Percentiles rank a stretch among this genome's conserved stretches.
Conservation (phyloP, 1,139 yeast species). For the Yamadazyma oceani region DNA sequence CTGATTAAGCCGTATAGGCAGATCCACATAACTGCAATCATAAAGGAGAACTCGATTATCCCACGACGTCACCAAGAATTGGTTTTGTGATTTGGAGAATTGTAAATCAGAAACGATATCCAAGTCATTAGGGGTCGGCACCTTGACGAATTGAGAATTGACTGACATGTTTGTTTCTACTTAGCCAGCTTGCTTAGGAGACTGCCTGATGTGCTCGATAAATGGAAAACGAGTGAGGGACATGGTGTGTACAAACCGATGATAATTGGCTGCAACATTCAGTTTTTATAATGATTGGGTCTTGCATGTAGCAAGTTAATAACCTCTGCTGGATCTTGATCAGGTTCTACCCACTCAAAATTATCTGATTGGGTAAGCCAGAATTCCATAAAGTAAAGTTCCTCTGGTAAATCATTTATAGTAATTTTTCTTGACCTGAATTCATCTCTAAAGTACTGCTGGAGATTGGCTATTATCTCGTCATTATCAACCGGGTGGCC, state of each 20-base stretch:
- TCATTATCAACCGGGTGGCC: slow-evolving; percentile 5
- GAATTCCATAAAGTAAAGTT: slow-evolving; percentile 36
- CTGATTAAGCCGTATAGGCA: slow-evolving; percentile 12
- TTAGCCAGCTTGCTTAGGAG: no score
- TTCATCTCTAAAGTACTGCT: slow-evolving; percentile 24
- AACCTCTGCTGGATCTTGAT: slow-evolving; percentile 47
- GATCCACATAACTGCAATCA: slow-evolving; percentile 20
- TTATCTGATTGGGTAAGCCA: slow-evolving; percentile 38
- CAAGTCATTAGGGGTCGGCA: slow-evolving; percentile 16
- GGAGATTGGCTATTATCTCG: slow-evolving; percentile 16
- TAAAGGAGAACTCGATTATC: slow-evolving; percentile 39
- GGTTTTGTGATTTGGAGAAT: slow-evolving; percentile 27
- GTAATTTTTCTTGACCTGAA: slow-evolving; percentile 31
- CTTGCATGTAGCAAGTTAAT: slow-evolving; percentile 7
- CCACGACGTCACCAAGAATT: slow-evolving; percentile 44
- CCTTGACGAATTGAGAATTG: not conserved
- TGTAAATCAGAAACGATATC: slow-evolving; percentile 32
- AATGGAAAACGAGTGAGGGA: no score
- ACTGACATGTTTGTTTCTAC: not conserved
- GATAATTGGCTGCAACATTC: not conserved
- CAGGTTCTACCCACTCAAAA: slow-evolving; percentile 49
- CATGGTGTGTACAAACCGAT: no score
- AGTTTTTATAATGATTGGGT: not conserved
- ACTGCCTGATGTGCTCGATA: no score
- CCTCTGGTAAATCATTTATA: slow-evolving; percentile 35